Conservation (phyloP, 441 rosid genomes). For the Eruca vesicaria region DNA sequence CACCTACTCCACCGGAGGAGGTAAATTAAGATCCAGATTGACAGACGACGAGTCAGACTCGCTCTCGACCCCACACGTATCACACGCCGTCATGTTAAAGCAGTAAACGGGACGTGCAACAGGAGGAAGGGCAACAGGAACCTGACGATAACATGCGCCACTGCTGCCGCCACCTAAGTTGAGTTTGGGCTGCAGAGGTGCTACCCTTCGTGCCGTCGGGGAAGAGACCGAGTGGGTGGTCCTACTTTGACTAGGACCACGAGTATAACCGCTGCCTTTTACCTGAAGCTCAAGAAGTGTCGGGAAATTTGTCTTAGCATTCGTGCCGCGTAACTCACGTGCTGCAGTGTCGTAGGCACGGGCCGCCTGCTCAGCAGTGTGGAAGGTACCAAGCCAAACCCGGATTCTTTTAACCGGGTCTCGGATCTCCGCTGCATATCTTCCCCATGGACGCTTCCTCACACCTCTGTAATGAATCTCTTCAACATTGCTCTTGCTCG, state of each 20-base stretch:
- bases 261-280: no score
- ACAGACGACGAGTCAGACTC: conserved; percentile 28
- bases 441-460: conserved; percentile 66
- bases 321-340: conserved; percentile 55
- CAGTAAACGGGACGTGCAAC: no score
- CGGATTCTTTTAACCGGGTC: conserved; percentile 56
- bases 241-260: no score
- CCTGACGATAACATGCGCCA: no score
- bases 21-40: conserved; percentile 58
- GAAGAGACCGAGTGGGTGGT: no score
- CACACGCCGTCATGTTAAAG: no score
- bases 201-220: no score
- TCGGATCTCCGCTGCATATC: conserved; percentile 69
- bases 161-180: no score
- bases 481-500: conserved; percentile 1
- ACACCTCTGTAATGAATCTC: conserved; percentile 59
- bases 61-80: conserved; percentile 30
- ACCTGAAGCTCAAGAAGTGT: no score
- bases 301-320: conserved; percentile 26
- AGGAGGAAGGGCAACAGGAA: no score
- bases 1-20: conserved; percentile 45
- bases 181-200: no score
- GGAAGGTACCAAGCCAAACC: conserved; percentile 68
- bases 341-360: conserved; percentile 61
- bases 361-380: conserved; percentile 58